These are phyloP conservation scores for Xylaria telfairii DNA, from an alignment of 495 filamentous ascomycete genomes.

Conservation along the genomic window DNA sequence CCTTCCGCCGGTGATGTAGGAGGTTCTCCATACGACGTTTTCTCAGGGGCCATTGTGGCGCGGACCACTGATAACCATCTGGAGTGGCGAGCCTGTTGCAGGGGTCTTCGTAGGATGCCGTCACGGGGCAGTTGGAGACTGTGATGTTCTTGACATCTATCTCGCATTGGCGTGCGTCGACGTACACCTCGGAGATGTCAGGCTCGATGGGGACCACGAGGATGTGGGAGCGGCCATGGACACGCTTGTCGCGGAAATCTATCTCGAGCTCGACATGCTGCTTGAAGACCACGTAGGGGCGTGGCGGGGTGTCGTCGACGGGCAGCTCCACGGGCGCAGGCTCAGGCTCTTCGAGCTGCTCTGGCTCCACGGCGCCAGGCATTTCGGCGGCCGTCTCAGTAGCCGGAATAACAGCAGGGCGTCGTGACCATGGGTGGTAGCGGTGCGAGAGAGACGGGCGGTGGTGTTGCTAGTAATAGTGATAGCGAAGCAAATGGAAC, in stretches of 20 bases:
- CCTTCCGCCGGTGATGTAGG: constrained; percentile 57
- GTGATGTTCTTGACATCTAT: constrained; percentile 66
- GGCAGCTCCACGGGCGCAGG: constrained; percentile 36
- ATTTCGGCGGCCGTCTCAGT: constrained; percentile 35
- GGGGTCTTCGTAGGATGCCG: constrained; percentile 72
- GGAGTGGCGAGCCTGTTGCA: constrained; percentile 73
- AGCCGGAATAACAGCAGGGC: constrained; percentile 28
- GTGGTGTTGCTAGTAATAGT: constrained; percentile 2
- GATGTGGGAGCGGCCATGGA: constrained; percentile 83
- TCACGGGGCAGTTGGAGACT: constrained; percentile 68
- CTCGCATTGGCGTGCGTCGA: constrained; percentile 88
- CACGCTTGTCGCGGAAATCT: constrained; percentile 73
- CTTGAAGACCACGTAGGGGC: constrained; percentile 66
- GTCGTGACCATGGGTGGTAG: constrained; percentile 31
- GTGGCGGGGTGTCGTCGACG: constrained; percentile 41
- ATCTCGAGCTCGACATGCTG: constrained; percentile 90
- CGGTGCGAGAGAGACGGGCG: neutral
- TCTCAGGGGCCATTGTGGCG: constrained; percentile 80
- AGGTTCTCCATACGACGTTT: constrained; percentile 67
- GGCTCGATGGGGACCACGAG: constrained; percentile 69
- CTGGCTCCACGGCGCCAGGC: constrained; percentile 38
- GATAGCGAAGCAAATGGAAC: neutral
- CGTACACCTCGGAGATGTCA: constrained; percentile 68
- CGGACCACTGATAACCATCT: constrained; percentile 55
- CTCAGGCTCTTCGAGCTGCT: constrained; percentile 30